These are phyloP conservation scores for Arthroderma uncinatum DNA, from an alignment of 2,329 filamentous ascomycete species.

Conservation along the genomic window DNA sequence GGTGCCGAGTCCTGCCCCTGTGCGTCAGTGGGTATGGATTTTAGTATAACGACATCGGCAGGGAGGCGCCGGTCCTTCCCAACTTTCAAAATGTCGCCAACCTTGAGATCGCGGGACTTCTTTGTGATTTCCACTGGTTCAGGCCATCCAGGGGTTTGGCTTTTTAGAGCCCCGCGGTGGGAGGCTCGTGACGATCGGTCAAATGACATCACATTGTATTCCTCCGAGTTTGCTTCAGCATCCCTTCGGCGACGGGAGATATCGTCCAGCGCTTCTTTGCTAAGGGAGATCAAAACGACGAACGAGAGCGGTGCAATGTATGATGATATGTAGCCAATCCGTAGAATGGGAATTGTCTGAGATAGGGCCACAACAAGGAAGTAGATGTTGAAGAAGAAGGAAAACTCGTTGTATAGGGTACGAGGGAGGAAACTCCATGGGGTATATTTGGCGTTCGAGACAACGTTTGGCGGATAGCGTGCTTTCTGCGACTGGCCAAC, in stretches of 20 bases:
- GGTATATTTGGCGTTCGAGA: slow-evolving; percentile 97
- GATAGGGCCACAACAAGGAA: slow-evolving; percentile 91
- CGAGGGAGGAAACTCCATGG: slow-evolving; percentile 85
- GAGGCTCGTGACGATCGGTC: slow-evolving; percentile 30
- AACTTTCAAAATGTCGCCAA: slow-evolving; percentile 90
- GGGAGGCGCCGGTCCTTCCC: slow-evolving; percentile 86
- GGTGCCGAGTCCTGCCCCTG: slow-evolving; percentile 23
- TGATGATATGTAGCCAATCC: slow-evolving; percentile 88
- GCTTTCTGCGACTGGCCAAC: slow-evolving; percentile 63
- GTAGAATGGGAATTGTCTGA: slow-evolving; percentile 76
- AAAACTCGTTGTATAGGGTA: slow-evolving; percentile 97
- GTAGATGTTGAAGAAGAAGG: slow-evolving; percentile 99
- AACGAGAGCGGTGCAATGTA: slow-evolving; percentile 89
- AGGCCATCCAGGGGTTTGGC: slow-evolving; percentile 20
- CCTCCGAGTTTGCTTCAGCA: slow-evolving; percentile 86
- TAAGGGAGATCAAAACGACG: slow-evolving; percentile 81
- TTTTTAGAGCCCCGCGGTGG: slow-evolving; percentile 5
- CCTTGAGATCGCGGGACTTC: slow-evolving; percentile 77
- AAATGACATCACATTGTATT: slow-evolving; percentile 68
- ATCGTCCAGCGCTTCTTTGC: slow-evolving; percentile 93
- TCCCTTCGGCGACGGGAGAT: slow-evolving; percentile 76
- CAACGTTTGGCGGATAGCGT: slow-evolving; percentile 76
- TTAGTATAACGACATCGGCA: slow-evolving; percentile 85
- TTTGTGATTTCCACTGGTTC: slow-evolving; percentile 57
- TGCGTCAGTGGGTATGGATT: slow-evolving; percentile 58